These are phyloP conservation scores for Tetrapisispora fleetii DNA, from an alignment of 805 yeast species.

Conservation along the genomic window DNA sequence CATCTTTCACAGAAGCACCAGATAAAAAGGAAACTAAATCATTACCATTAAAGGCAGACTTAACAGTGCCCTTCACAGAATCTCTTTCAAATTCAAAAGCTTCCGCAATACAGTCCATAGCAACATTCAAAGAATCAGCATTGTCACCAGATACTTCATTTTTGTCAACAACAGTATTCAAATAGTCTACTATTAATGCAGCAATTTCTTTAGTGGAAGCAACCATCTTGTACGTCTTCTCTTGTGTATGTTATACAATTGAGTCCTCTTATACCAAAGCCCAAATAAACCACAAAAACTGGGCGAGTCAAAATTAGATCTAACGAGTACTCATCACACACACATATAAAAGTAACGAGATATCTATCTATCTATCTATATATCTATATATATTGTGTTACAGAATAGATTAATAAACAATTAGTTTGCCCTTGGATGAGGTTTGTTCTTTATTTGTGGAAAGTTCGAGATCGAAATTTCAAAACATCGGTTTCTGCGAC, in stretches of 20 bases:
- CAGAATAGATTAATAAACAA: background rate
- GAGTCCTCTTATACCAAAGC: too few relatives aligned
- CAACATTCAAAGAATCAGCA: conserved; percentile 84
- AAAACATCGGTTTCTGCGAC: background rate
- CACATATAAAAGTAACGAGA: too few relatives aligned
- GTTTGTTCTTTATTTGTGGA: background rate
- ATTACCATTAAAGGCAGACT: conserved; percentile 38
- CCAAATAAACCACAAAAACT: too few relatives aligned
- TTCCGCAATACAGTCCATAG: conserved; percentile 65
- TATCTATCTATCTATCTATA: too few relatives aligned
- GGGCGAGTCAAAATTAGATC: too few relatives aligned
- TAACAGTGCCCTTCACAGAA: conserved; percentile 36
- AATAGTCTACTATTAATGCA: conserved; percentile 61
- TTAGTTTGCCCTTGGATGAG: background rate
- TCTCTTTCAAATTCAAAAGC: conserved; percentile 69
- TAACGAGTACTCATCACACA: too few relatives aligned
- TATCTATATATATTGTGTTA: background rate
- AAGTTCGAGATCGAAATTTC: background rate
- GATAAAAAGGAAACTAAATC: conserved; percentile 28
- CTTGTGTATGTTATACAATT: background rate
- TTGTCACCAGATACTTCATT: conserved; percentile 69
- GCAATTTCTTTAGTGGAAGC: conserved; percentile 57
- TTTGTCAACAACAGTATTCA: conserved; percentile 46
- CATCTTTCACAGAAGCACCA: conserved; percentile 11
- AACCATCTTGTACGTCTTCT: conserved; percentile 27